Percentiles rank a stretch among this genome's conserved stretches.
phyloP scores from a whole-genome alignment of 371 early-diverging fungal species.

The Actinomortierella wolfii region DNA sequence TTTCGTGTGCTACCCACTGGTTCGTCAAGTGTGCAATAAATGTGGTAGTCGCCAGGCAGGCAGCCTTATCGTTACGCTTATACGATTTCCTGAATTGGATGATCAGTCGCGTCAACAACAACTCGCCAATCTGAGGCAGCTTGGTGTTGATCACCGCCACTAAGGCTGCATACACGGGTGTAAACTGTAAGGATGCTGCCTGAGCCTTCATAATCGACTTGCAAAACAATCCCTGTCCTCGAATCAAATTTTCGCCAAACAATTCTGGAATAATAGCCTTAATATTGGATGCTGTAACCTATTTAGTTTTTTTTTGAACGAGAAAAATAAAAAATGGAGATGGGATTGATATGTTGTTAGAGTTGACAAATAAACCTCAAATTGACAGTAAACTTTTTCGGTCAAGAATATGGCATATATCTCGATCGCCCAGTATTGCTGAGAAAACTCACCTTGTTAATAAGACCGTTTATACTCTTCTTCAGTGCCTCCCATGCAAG shows the following conservation, averaged over 20 bases:
- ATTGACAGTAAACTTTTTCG: not conserved
- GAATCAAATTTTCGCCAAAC: constrained; percentile 89
- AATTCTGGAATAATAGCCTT: constrained; percentile 90
- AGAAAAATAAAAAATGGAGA: not conserved
- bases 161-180: constrained; percentile 91
- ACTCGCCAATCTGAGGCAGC: constrained; percentile 89
- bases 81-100: constrained; percentile 92
- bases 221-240: constrained; percentile 92
- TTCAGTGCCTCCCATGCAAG: constrained; percentile 95
- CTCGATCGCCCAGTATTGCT: too few species aligned
- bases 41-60: constrained; percentile 81
- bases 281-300: constrained; percentile 89
- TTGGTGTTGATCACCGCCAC: constrained; percentile 93
- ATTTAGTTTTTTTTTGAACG: too few species aligned
- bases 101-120: constrained; percentile 85
- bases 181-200: constrained; percentile 86
- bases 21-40: constrained; percentile 95
- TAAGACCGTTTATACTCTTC: constrained; percentile 93
- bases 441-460: constrained; percentile 76
- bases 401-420: not conserved
- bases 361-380: not conserved
- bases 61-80: constrained; percentile 89
- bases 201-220: constrained; percentile 94
- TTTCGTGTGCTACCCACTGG: constrained; percentile 89
- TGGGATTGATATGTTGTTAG: not conserved